Base-by-base conservation (phyloP, 768 basidiomycete genomes). In the Suillus placidus region DNA sequence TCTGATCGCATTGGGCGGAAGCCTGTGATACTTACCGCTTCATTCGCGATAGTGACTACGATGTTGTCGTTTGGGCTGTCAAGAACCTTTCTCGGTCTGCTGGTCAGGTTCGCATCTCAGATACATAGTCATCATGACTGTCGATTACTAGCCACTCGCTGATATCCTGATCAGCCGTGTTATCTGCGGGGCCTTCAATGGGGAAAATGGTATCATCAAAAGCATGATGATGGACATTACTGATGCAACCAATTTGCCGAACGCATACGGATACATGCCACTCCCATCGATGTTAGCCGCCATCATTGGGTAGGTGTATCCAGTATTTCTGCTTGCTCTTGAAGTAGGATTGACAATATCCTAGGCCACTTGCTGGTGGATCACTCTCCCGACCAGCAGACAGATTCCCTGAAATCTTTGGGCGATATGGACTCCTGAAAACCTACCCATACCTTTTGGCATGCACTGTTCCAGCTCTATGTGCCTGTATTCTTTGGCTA, bases 51-150 rank as follows among this genome's bases (percentile, higher is more conserved):
- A 14, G 85, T 85, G 1, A n/a, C 87, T 14, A 90, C 88, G 0
- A 90, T 92, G 88, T 84, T 84, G 66, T 85, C 81, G 70, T 91
- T 91, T 69, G 90, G 90, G 10, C 77, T 92, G 32, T 90, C 89
- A 6, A 85, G 74, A 45, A 88, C 88, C 3, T 90, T 88, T 69
- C 84, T 81, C 83, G 84, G 86, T 5, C 80, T 88, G 0, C 83
- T 86, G 2, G 23, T 81, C 43, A 45, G 43, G 43, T 45, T n/a
- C 9, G 43, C 40, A 40, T 14, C 1, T 40, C 40, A 40, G 40
- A 40, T 16, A 1, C 9, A 45, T 20, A 1, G 20, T 45, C 43
- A 20, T 10, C 20, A 20, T 38, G 38, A 38, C 13, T 38, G 38
- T 38, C 38, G 13, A 38, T 14, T 38, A 45, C 43, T 7, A 9